phyloP scores from a whole-genome alignment of 192 early-diverging fungal species.

The Mortierella antarctica region DNA sequence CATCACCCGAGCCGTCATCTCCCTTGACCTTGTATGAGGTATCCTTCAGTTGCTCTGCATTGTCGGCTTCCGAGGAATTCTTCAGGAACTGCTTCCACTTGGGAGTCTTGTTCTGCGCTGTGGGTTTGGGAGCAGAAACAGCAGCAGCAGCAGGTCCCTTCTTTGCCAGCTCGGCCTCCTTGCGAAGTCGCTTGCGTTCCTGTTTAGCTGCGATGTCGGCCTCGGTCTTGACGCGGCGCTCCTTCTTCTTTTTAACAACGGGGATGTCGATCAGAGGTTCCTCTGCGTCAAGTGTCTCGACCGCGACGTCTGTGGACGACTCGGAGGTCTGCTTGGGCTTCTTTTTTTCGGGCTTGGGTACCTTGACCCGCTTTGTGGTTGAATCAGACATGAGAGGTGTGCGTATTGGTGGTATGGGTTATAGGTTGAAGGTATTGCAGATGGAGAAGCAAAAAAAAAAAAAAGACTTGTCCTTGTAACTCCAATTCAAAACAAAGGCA shows the following conservation, averaged over 20 bases:
- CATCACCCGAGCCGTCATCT: conserved; percentile 33
- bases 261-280: conserved; percentile 50
- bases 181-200: conserved; percentile 44
- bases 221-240: conserved; percentile 49
- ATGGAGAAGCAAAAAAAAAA: background rate
- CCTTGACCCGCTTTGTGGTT: conserved; percentile 19
- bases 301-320: background rate
- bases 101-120: conserved; percentile 35
- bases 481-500: no score
- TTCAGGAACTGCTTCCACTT: conserved; percentile 54
- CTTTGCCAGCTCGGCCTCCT: conserved; percentile 35
- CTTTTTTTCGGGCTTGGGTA: conserved; percentile 41
- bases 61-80: conserved; percentile 41
- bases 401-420: background rate
- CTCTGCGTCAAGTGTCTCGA: background rate
- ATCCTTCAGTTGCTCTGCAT: conserved; percentile 47
- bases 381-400: conserved; percentile 30
- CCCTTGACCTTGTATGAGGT: conserved; percentile 50
- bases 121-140: background rate
- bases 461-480: conserved; percentile 7
- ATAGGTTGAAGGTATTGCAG: background rate
- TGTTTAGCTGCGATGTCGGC: conserved; percentile 45
- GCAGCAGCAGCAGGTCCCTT: conserved; percentile 9
- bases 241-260: conserved; percentile 48
- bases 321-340: conserved; percentile 4